phyloP scores from a whole-genome alignment of 83 land plant genomes.

The Picea abies region DNA sequence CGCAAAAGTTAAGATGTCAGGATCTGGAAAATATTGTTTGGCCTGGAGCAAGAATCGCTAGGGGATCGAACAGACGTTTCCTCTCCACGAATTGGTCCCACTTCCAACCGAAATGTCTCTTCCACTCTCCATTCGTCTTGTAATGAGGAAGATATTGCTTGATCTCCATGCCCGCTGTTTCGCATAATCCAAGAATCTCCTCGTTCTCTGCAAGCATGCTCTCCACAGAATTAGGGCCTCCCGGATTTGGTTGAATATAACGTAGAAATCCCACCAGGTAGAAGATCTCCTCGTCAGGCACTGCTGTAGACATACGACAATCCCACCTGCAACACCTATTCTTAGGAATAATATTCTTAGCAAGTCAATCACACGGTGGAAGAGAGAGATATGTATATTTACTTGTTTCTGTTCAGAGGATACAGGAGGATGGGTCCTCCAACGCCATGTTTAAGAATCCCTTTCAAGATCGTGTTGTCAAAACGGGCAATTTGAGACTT shows the following conservation, averaged over 20 bases:
- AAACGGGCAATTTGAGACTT: conserved; percentile 48
- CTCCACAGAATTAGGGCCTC: conserved; percentile 31
- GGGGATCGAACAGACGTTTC: conserved; percentile 60
- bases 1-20: too few species aligned
- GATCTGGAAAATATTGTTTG: conserved; percentile 58
- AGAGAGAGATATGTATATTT: conserved; percentile 19
- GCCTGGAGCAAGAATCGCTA: conserved; percentile 69
- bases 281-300: conserved; percentile 68
- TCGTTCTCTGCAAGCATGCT: conserved; percentile 51
- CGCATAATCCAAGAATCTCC: conserved; percentile 45
- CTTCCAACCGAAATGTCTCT: conserved; percentile 50
- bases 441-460: conserved; percentile 54
- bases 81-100: conserved; percentile 57
- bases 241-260: conserved; percentile 34
- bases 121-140: conserved; percentile 43
- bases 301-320: conserved; percentile 49
- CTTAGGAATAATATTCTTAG: neutral
- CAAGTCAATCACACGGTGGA: neutral
- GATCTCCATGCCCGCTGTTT: conserved; percentile 36
- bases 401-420: conserved; percentile 66
- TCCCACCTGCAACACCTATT: conserved; percentile 59
- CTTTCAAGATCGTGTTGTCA: conserved; percentile 49
- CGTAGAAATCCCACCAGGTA: conserved; percentile 79
- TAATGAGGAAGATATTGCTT: conserved; percentile 72
- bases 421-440: conserved; percentile 83